phyloP scores from a whole-genome alignment of 129 eudicot species.

The Smallanthus sonchifolius region DNA sequence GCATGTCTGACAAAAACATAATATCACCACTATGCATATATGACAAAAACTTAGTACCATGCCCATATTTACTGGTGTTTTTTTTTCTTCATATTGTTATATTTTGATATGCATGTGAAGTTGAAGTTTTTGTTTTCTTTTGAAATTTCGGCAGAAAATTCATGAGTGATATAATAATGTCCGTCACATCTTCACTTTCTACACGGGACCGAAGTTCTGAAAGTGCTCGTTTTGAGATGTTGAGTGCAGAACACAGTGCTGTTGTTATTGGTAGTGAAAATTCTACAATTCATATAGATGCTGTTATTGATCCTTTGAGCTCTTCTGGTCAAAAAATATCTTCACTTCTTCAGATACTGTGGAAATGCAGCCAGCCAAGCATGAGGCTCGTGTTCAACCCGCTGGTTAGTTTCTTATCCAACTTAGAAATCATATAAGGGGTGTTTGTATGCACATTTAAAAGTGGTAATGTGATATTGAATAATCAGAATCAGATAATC shows the following conservation, averaged over 20 bases:
- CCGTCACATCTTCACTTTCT: constrained; percentile 79
- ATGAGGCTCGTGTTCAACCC: constrained; percentile 92
- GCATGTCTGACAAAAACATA: not conserved
- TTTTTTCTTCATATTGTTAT: not conserved
- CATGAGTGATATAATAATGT: constrained; percentile 78
- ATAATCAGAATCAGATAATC: not conserved
- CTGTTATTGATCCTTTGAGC: constrained; percentile 94
- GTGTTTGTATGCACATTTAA: not conserved
- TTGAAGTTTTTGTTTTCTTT: not conserved
- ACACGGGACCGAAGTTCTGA: constrained; percentile 81
- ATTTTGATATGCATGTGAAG: constrained; percentile 8
- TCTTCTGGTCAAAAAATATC: constrained; percentile 88
- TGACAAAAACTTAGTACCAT: not conserved
- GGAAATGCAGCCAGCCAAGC: constrained; percentile 81
- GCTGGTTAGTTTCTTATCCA: constrained; percentile 50
- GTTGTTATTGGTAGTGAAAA: constrained; percentile 53
- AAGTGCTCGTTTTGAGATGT: constrained; percentile 85
- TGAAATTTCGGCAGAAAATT: constrained; percentile 57
- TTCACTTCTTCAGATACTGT: constrained; percentile 66
- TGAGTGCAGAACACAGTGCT: constrained; percentile 75
- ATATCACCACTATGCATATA: not conserved
- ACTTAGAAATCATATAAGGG: not conserved
- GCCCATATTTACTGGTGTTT: not conserved
- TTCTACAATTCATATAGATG: constrained; percentile 83
- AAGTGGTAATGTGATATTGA: not conserved